Conservation (phyloP, 805 yeast species). For the Candida endomychidarum region DNA sequence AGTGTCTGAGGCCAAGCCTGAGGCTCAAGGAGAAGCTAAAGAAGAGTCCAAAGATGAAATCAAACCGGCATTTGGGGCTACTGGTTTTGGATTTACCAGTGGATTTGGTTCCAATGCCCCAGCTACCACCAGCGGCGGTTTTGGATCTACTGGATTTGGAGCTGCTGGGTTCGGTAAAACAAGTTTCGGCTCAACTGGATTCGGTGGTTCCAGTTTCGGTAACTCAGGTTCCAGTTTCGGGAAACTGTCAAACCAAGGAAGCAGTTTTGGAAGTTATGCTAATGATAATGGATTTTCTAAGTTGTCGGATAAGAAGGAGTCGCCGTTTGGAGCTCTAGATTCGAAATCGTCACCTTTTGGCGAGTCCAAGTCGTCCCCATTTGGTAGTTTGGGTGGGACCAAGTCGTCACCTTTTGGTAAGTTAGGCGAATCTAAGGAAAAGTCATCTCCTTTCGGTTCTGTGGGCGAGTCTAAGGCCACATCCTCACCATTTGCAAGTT, state of each 20-base stretch:
- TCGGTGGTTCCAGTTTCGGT: slow-evolving; percentile 13
- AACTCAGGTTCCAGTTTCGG: slow-evolving; percentile 10
- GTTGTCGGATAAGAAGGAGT: slow-evolving; percentile 11
- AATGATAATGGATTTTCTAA: slow-evolving; percentile 4
- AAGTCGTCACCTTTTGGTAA: slow-evolving; percentile 5
- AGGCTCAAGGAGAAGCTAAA: no score
- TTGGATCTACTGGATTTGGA: slow-evolving; percentile 3
- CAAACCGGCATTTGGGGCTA: slow-evolving; percentile 7
- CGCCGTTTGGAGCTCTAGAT: slow-evolving; percentile 20
- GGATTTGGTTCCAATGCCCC: neutral
- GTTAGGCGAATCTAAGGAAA: neutral
- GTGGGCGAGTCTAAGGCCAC: neutral
- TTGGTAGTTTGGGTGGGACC: neutral
- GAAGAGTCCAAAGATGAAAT: neutral
- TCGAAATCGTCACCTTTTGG: slow-evolving; percentile 8
- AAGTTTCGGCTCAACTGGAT: slow-evolving; percentile 15
- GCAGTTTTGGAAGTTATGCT: slow-evolving; percentile 18
- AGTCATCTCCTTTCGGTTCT: slow-evolving; percentile 10
- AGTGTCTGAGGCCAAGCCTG: no score
- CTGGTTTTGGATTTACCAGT: slow-evolving; percentile 13
- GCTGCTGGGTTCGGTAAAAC: slow-evolving; percentile 18
- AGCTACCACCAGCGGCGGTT: no score
- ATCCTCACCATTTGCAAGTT: slow-evolving; percentile 10
- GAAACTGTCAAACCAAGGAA: slow-evolving; percentile 6
- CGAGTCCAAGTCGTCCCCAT: neutral